Percentiles rank a stretch among this genome's conserved stretches.
phyloP scores from a whole-genome alignment of 148 eudicot species.

The Nepenthes mirabilis region DNA sequence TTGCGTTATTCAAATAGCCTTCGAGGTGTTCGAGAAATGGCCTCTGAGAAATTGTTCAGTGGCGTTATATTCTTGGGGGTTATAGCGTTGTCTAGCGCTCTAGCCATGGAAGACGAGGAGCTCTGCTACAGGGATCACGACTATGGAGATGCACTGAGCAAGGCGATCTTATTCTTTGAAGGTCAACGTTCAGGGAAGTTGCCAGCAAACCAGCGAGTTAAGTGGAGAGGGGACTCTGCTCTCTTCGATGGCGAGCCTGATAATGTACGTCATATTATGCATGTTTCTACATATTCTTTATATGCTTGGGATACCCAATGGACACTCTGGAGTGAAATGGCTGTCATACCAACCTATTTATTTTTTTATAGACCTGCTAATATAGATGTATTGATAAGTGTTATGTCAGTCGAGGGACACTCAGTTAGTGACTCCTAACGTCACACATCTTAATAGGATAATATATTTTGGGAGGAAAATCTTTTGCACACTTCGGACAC shows the following conservation, averaged over 20 bases:
- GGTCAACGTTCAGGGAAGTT: slow-evolving; percentile 88
- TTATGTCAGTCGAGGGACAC: too few relatives aligned
- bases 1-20: not conserved
- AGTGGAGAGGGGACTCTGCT: slow-evolving; percentile 85
- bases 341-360: not conserved
- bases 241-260: slow-evolving; percentile 51
- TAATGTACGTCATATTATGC: slow-evolving; percentile 19
- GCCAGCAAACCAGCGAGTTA: slow-evolving; percentile 46
- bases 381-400: too few relatives aligned
- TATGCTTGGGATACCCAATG: not conserved
- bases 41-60: not conserved
- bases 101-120: not conserved
- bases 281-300: not conserved
- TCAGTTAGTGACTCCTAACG: too few relatives aligned
- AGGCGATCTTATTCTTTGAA: slow-evolving; percentile 82
- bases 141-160: slow-evolving; percentile 48
- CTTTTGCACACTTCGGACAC: too few relatives aligned
- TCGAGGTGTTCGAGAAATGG: not conserved
- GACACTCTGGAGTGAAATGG: not conserved
- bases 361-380: not conserved
- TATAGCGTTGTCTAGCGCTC: not conserved
- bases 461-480: too few relatives aligned
- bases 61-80: not conserved
- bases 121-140: slow-evolving; percentile 12
- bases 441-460: too few relatives aligned